Evolutionary conservation across 2,329 filamentous ascomycete genomes (phyloP).

Genomic region (Penicillium glabrum): DNA sequence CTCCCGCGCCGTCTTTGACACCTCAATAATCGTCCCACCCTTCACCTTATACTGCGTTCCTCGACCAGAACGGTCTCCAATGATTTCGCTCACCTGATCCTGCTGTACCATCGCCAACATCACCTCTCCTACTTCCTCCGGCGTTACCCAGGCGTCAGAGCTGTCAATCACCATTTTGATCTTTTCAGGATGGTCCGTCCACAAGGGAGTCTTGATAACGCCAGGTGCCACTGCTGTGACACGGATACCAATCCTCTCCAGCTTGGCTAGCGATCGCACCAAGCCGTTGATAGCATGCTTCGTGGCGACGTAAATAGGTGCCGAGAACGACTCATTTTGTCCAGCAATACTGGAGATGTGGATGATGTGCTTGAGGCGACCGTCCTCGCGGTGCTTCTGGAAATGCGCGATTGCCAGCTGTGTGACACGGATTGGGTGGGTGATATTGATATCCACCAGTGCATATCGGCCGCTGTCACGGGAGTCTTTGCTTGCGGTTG

Average conservation of each 20-base stretch:
- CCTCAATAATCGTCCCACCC: slow-evolving; percentile 57
- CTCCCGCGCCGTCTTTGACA: slow-evolving; percentile 53
- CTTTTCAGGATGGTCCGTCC: slow-evolving; percentile 63
- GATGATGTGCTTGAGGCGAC: slow-evolving; percentile 34
- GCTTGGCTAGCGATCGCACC: slow-evolving; percentile 49
- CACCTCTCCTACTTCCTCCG: slow-evolving; percentile 60
- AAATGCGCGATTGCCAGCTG: slow-evolving; percentile 53
- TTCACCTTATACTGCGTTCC: slow-evolving; percentile 36
- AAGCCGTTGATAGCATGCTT: slow-evolving; percentile 53
- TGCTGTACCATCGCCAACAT: slow-evolving; percentile 59
- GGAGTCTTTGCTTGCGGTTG: slow-evolving; percentile 42
- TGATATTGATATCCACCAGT: slow-evolving; percentile 52
- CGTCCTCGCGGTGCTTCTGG: slow-evolving; percentile 31
- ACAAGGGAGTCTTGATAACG: slow-evolving; percentile 61
- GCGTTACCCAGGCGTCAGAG: slow-evolving; percentile 58
- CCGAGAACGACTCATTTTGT: slow-evolving; percentile 27
- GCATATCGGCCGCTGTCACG: slow-evolving; percentile 44
- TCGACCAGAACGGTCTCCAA: slow-evolving; percentile 31
- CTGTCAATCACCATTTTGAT: slow-evolving; percentile 50
- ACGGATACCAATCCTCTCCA: slow-evolving; percentile 53
- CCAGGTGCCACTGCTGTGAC: slow-evolving; percentile 63
- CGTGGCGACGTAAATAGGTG: slow-evolving; percentile 50
- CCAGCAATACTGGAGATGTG: slow-evolving; percentile 5
- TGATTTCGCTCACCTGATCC: slow-evolving; percentile 39
- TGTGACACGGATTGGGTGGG: slow-evolving; percentile 53